phyloP scores from a whole-genome alignment of 768 basidiomycete species.

The Russula abietina region DNA sequence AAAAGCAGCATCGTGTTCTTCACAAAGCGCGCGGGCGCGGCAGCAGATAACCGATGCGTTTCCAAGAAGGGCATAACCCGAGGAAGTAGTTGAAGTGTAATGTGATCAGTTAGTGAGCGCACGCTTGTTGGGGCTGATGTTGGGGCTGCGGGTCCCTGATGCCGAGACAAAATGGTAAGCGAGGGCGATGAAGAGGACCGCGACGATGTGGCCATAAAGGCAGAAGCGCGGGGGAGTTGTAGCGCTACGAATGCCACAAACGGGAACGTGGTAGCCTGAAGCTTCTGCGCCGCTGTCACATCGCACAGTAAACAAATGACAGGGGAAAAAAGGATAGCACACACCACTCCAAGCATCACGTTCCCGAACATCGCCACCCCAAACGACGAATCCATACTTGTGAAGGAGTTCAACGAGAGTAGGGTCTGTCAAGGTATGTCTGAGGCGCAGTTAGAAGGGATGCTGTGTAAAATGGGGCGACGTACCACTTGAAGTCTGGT shows the following conservation, averaged over 20 bases:
- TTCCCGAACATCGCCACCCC: constrained; percentile 89
- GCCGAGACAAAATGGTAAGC: constrained; percentile 81
- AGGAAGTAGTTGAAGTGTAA: constrained; percentile 69
- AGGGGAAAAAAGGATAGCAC: constrained; percentile 14
- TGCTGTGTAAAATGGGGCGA: neutral
- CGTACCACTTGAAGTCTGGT: constrained; percentile 76
- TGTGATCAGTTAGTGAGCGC: constrained; percentile 54
- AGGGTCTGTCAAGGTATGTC: constrained; percentile 70
- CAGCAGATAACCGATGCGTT: constrained; percentile 48
- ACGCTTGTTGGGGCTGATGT: constrained; percentile 56
- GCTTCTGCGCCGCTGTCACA: constrained; percentile 54
- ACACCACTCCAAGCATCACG: constrained; percentile 74
- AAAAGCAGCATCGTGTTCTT: constrained; percentile 80
- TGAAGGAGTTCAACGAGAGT: constrained; percentile 60
- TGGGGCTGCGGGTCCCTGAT: constrained; percentile 59
- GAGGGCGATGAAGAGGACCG: constrained; percentile 30
- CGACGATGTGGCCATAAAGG: constrained; percentile 34
- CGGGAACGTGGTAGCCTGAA: constrained; percentile 87
- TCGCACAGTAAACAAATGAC: neutral
- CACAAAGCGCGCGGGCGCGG: constrained; percentile 52
- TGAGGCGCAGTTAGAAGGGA: constrained; percentile 29
- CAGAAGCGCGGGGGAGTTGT: constrained; percentile 55
- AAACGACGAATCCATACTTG: constrained; percentile 73
- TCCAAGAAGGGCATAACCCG: constrained; percentile 72
- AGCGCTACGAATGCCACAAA: constrained; percentile 89